Base-by-base conservation (phyloP, 164 flowering plant species). In the Liquidambar formosana region DNA sequence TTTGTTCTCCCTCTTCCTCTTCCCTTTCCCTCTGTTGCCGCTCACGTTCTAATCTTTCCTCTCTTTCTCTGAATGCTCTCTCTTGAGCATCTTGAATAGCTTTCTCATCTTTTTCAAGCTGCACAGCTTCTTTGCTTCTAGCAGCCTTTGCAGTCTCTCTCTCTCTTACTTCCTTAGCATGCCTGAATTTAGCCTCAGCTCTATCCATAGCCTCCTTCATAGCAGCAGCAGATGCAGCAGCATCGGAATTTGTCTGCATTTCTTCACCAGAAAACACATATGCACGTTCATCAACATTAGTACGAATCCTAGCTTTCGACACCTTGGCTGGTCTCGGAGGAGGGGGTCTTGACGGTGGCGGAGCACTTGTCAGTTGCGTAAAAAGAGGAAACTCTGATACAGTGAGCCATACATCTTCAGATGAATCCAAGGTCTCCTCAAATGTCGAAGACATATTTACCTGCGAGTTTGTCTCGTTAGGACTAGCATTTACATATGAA, bases 301-400 rank as follows among this genome's bases (percentile, higher is more conserved):
- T 80, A 22, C 28, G 78, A 23, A 72, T 73, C 59, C 76, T 78
- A 44, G 78, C 66, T 73, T 75, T 91, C 33, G 84, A 71, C 70
- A 69, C 33, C 8, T 76, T 79, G 13, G 82, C 76, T 21, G 94
- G 91, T 74, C 86, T 82, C 18, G 93, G 84, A 66, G 98, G 97
- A 53, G 97, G 98, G 10, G 97, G 98, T 72, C 99, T 91, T 73
- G 98, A 86, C 73, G 99, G 99, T 19, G 99, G 98, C 56, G 99
- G 97, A 65, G 97, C 94, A 79, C 81, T 79, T 63, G 98, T 91
- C 12, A 96, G 99, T 69, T 86, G 92, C 8, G 99, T 95, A 67
- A 82, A 88, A 66, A 95, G 92, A 77, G 92, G 97, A 76, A 95
- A 72, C 75, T 93, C 98, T 43, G 89, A 85, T 51, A 95, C 99